phyloP scores from a whole-genome alignment of 768 basidiomycete genomes.

The Tylopilus felleus region DNA sequence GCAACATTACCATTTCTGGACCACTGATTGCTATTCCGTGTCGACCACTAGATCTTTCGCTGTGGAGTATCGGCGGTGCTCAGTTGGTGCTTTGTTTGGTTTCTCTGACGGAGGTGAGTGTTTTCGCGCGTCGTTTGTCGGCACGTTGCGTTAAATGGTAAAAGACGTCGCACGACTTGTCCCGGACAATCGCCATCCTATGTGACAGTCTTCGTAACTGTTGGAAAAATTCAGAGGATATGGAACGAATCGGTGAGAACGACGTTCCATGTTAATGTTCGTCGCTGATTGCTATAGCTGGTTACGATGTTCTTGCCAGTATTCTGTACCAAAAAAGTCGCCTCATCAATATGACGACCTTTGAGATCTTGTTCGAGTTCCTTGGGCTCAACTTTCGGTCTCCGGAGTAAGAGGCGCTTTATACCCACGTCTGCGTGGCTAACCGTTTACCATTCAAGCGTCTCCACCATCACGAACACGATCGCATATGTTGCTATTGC shows the following conservation, averaged over 20 bases:
- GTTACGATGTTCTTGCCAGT: slow-evolving; percentile 81
- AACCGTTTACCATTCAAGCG: slow-evolving; percentile 39
- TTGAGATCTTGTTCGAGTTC: slow-evolving; percentile 83
- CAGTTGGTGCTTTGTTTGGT: slow-evolving; percentile 70
- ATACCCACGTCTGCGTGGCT: neutral
- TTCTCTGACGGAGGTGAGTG: slow-evolving; percentile 65
- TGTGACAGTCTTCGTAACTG: slow-evolving; percentile 75
- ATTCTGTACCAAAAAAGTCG: slow-evolving; percentile 69
- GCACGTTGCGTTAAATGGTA: neutral
- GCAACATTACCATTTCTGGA: slow-evolving; percentile 32
- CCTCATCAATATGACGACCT: slow-evolving; percentile 75
- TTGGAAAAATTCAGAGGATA: slow-evolving; percentile 94
- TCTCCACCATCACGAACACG: slow-evolving; percentile 79
- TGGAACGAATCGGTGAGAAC: slow-evolving; percentile 78
- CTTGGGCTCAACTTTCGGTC: slow-evolving; percentile 80
- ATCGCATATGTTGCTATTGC: slow-evolving; percentile 81
- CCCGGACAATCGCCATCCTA: slow-evolving; percentile 66
- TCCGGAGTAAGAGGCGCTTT: slow-evolving; percentile 58
- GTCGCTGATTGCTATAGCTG: slow-evolving; percentile 46
- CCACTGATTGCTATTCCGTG: slow-evolving; percentile 61
- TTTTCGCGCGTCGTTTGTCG: neutral
- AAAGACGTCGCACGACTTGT: slow-evolving; percentile 75
- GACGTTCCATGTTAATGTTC: neutral
- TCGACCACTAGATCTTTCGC: slow-evolving; percentile 63
- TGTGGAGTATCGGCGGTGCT: slow-evolving; percentile 84